Evolutionary conservation across 306 rosid species (phyloP).

Genomic region (cucumber (Cucumis sativus)): DNA sequence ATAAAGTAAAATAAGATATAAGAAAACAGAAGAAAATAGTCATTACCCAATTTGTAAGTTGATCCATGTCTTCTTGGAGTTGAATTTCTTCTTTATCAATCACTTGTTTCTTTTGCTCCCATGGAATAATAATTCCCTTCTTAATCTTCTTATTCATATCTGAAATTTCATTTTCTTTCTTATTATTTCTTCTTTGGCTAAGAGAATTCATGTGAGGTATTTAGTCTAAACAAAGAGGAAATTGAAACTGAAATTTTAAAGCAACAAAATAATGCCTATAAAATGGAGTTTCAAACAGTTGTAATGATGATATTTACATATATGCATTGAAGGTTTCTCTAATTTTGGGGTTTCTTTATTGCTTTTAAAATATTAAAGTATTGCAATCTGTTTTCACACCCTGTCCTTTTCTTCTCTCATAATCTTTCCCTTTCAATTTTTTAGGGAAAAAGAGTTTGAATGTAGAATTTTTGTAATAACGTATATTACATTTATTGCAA

Average conservation of each 20-base stretch:
- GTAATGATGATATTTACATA: background rate
- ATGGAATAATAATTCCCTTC: background rate
- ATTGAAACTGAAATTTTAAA: background rate
- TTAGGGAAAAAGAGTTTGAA: background rate
- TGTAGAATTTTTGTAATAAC: no score
- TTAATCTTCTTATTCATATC: background rate
- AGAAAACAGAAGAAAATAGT: background rate
- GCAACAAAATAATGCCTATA: background rate
- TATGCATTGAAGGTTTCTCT: background rate
- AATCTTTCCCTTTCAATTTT: background rate
- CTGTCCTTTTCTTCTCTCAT: background rate
- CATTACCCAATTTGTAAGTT: background rate
- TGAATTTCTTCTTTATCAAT: background rate
- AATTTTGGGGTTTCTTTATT: background rate
- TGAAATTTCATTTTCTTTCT: background rate
- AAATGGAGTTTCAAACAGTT: background rate
- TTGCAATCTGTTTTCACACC: background rate
- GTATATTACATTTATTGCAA: no score
- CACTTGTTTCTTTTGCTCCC: background rate
- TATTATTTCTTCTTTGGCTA: background rate
- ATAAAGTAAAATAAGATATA: background rate
- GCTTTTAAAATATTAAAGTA: background rate
- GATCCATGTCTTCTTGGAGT: background rate
- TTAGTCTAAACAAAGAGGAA: background rate
- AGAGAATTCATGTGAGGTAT: background rate